phyloP scores from a whole-genome alignment of 2,329 filamentous ascomycete genomes.

The Xylaria sp. region DNA sequence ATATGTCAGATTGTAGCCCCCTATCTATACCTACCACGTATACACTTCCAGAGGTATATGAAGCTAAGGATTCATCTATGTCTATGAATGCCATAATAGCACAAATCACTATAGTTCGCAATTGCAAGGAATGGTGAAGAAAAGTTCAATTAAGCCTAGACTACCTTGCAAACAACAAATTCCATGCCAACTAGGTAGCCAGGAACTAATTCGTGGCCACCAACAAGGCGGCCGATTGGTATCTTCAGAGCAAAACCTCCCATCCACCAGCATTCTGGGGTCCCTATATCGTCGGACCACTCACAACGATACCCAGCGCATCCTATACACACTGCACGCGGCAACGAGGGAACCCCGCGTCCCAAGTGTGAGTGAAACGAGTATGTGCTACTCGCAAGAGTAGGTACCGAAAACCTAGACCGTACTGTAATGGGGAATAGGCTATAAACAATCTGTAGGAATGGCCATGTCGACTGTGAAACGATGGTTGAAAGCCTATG shows the following conservation, averaged over 20 bases:
- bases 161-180: too few species aligned
- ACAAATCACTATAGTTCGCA: too few species aligned
- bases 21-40: too few species aligned
- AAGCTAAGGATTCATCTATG: too few species aligned
- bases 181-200: too few species aligned
- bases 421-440: background rate
- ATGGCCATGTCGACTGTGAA: background rate
- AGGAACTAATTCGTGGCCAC: background rate
- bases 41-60: too few species aligned
- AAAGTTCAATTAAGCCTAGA: too few species aligned
- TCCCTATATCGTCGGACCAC: background rate
- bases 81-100: too few species aligned
- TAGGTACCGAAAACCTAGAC: background rate
- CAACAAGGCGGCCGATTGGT: constrained; percentile 11
- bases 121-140: too few species aligned
- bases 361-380: constrained; percentile 7
- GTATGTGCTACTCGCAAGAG: background rate
- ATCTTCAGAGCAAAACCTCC: constrained; percentile 14
- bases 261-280: background rate
- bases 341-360: background rate
- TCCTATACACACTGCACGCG: background rate
- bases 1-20: too few species aligned
- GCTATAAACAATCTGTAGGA: background rate
- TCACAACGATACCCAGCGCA: background rate
- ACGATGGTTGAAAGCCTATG: too few species aligned